A percentile compares a stretch with the other conserved stretches of the same genome.
These are phyloP conservation scores for Detonula confervacea DNA, from an alignment of 352 stramenopile species.

Conservation along the genomic window DNA sequence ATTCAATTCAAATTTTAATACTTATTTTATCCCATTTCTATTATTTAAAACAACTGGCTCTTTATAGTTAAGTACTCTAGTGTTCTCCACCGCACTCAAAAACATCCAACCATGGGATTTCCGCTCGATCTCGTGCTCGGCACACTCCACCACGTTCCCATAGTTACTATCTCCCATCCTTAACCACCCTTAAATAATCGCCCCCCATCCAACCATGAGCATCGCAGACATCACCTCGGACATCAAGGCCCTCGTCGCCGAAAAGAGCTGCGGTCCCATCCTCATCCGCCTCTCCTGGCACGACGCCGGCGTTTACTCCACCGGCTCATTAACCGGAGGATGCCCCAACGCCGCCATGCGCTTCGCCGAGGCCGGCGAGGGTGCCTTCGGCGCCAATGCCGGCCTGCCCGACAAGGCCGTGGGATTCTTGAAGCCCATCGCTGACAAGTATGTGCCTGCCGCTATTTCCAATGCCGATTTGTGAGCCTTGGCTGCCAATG, in stretches of 20 bases:
- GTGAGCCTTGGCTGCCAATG: conserved; percentile 62
- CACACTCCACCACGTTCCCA: too few relatives aligned
- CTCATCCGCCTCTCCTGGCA: conserved; percentile 91
- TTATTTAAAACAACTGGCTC: too few relatives aligned
- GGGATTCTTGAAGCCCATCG: conserved; percentile 90
- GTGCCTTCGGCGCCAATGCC: conserved; percentile 92
- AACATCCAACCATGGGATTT: too few relatives aligned
- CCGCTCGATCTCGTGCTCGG: too few relatives aligned
- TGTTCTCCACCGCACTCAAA: too few relatives aligned
- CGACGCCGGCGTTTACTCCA: conserved; percentile 89
- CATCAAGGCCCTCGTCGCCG: conserved; percentile 39
- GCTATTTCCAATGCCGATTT: conserved; percentile 78
- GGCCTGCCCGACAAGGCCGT: conserved; percentile 88
- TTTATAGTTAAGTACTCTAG: too few relatives aligned
- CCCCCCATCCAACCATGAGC: conserved; percentile 19
- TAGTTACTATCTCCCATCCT: too few relatives aligned
- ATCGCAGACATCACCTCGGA: conserved; percentile 46
- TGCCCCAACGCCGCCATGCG: conserved; percentile 74
- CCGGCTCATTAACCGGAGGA: conserved; percentile 55
- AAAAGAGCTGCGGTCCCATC: conserved; percentile 60
- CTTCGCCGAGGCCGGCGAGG: conserved; percentile 87
- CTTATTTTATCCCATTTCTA: too few relatives aligned
- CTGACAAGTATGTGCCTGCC: conserved; percentile 89
- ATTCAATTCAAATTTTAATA: too few relatives aligned
- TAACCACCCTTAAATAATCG: not conserved